Base-by-base conservation (phyloP, 805 yeast species). In the Priceomyces haplophilus region DNA sequence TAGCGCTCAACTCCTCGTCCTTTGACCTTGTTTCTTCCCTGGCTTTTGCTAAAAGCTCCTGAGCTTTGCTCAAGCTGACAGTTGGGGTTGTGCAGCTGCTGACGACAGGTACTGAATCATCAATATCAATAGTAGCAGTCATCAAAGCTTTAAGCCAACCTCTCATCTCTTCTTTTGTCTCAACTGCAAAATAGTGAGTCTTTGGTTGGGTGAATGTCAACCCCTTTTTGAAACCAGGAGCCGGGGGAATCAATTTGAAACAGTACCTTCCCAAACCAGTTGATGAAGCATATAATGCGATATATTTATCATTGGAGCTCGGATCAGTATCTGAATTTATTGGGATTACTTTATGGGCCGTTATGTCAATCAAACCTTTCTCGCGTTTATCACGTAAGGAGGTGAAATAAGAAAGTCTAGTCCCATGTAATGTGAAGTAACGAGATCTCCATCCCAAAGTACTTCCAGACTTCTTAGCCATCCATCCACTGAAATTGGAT, bases 81-180 rank as follows among this genome's bases (percentile, higher is more conserved):
- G 98, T 91, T n/a, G 99, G 98, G 0, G 97, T 88, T 10, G 85
- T 83, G 61, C 96, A 91, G 12, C 97, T 85, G 46, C 96, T 85
- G 7, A 90, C 83, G 1, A 88, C 93, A 0, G 99, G 97, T 11
- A 86, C 88, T 1, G 86, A 65, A 44, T 93, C 97, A 65, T 93
- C 99, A 43, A 95, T 75, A 59, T 93, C 99, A 54, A 93, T 95
- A 0, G 98, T 93, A 0, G 98, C 95, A 46, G 90, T 88, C 80
- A 90, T 87, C 47, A 93, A 71, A 0, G 97, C 95, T 41, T 89
- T 85, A 81, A 90, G 82, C 99, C 99, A 93, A 2, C 76, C 78
- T 58, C 96, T 76, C 96, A 91, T 85, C 49, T 91, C 98, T 38
- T 88, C 96, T 44, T 75, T 79, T 0, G 88, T 76, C 38, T 93